Evolutionary conservation across 2,329 filamentous ascomycete species (phyloP), one percentile per base, ranked within the genome.

Genomic region (Talaromyces sp.): DNA sequence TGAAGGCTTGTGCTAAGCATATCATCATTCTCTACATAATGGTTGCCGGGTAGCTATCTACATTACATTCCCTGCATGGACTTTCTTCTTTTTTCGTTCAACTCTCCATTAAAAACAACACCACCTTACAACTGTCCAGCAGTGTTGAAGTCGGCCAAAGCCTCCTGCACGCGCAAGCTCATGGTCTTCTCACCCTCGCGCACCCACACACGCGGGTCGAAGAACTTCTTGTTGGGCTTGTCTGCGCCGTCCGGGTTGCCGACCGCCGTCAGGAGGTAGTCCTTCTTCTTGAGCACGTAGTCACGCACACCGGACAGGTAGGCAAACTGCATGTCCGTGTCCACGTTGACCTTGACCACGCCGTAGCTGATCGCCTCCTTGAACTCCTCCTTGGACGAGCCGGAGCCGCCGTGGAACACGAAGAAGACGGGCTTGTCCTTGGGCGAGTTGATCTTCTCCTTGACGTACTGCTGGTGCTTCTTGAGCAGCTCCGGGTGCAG

Each of bases 201-300:
- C 64, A 96, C 91, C 93, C 92, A 96, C 74, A 97, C 91, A 79
- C 92, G 88, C 70, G 92, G 91, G 81, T 89, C 87, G 70, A 90
- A 92, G 82, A 82, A 88, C 82, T 97, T 97, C 90, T 99, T 99
- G 88, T 99, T 99, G 74, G 94, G 93, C 89, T 97, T 97, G 82
- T 96, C 91, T 21, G 86, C 88, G 63, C 93, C 92, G 56, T 97
- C 92, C 67, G 93, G 93, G 85, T 97, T 99, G 72, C 94, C 94
- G 68, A 99, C 89, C 72, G 91, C 85, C 63, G 83, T 86, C 81
- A 85, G 80, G 69, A 99, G 81, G 84, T 97, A 99, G 71, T 96
- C 93, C 82, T 96, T 92, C 86, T 97, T 97, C 77, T 86, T 89
- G 72, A 91, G 79, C 75, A 97, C 84, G 83, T 92, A 99, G 82